Percentiles rank a stretch among this genome's conserved stretches.
phyloP scores from a whole-genome alignment of 2,329 filamentous ascomycete species.

The Coniochaeta sp. region DNA sequence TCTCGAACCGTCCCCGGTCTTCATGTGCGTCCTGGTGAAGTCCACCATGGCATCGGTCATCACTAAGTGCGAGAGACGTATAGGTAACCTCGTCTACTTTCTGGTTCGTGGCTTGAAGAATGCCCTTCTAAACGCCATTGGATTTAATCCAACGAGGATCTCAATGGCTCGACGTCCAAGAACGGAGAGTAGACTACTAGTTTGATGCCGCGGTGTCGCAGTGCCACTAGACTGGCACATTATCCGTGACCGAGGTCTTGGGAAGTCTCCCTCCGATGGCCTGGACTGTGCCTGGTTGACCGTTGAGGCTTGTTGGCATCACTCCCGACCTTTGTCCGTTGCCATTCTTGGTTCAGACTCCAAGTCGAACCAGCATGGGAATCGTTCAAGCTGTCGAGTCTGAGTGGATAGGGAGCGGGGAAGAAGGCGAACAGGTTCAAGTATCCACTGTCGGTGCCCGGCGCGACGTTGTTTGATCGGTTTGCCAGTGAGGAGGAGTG shows the following conservation, averaged over 20 bases:
- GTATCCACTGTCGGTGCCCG: background rate
- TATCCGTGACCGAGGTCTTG: background rate
- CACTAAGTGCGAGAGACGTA: too few species aligned
- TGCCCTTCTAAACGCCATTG: background rate
- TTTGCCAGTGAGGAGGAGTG: background rate
- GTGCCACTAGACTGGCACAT: background rate
- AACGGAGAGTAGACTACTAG: background rate
- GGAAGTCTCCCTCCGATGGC: background rate
- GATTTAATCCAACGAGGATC: background rate
- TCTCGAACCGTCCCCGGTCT: conserved; percentile 34
- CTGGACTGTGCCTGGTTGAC: background rate
- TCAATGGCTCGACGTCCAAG: background rate
- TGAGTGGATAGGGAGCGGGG: background rate
- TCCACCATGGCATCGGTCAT: conserved; percentile 36
- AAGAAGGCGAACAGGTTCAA: background rate
- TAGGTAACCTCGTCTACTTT: background rate
- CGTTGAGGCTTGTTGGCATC: background rate
- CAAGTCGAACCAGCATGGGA: background rate
- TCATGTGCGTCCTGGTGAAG: conserved; percentile 32
- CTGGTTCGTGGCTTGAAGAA: background rate
- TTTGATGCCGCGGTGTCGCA: background rate
- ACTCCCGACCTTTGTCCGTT: background rate
- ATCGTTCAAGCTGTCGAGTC: background rate
- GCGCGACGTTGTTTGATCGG: background rate
- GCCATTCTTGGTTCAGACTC: background rate